phyloP scores from a whole-genome alignment of 371 early-diverging fungal genomes.

The Mortierella sp. region DNA sequence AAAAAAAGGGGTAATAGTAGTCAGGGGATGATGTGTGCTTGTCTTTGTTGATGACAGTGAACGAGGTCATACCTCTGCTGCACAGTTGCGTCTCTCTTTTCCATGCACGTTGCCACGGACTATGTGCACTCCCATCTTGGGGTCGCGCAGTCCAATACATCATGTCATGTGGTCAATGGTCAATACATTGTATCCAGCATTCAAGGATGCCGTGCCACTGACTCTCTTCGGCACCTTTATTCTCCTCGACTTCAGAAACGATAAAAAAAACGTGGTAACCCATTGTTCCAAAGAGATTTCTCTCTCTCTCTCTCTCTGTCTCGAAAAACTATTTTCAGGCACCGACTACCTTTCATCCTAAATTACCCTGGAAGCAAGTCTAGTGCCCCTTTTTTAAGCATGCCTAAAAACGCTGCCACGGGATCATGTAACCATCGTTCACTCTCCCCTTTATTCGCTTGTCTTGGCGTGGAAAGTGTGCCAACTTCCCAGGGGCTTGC shows the following conservation, averaged over 20 bases:
- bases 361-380: neutral
- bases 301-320: neutral
- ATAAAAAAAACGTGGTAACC: neutral
- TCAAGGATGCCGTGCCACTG: no score
- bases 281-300: no score
- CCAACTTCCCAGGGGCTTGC: neutral
- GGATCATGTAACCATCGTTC: neutral
- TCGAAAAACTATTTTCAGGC: neutral
- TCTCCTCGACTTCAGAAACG: no score
- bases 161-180: neutral
- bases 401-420: neutral
- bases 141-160: neutral
- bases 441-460: neutral
- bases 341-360: neutral
- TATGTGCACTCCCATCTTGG: neutral
- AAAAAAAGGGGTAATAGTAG: neutral
- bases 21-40: neutral
- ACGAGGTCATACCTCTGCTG: neutral
- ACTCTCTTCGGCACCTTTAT: no score
- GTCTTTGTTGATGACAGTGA: neutral
- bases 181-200: neutral
- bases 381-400: neutral
- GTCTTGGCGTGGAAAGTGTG: slow-evolving; percentile 37
- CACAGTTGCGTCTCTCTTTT: neutral
- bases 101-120: slow-evolving; percentile 11